Conservation (phyloP, 805 yeast species). For the Priceomyces medius region DNA sequence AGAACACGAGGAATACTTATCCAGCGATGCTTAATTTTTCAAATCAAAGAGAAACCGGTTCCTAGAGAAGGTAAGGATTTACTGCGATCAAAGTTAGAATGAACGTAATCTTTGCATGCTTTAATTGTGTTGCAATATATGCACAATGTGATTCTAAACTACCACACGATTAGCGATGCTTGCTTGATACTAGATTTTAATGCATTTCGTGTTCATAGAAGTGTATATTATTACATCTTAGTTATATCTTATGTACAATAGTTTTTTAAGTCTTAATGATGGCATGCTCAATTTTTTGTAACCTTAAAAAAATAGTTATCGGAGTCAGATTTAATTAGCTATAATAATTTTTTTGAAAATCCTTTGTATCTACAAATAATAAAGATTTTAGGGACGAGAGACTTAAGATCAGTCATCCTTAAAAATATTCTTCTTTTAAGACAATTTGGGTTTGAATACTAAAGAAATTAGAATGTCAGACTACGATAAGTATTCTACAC, state of each 20-base stretch:
- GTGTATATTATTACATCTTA: neutral
- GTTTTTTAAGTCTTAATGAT: neutral
- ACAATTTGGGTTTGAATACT: no score
- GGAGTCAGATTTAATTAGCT: neutral
- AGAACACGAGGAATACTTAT: no score
- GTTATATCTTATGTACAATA: neutral
- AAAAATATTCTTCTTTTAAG: neutral
- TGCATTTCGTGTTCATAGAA: no score
- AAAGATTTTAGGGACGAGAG: neutral
- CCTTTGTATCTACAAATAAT: neutral
- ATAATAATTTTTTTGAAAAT: neutral
- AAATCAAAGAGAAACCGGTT: no score
- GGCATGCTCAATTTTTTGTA: neutral
- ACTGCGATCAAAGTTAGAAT: no score
- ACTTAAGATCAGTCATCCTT: neutral
- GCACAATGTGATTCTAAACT: no score
- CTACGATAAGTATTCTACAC: conserved; percentile 83
- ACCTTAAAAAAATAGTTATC: neutral
- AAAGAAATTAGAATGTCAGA: conserved; percentile 30
- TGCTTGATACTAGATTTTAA: no score
- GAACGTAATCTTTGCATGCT: no score
- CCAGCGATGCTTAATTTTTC: no score
- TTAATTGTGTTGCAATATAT: no score
- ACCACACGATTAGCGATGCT: no score
- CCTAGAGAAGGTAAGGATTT: no score